Evolutionary conservation across 2,329 filamentous ascomycete genomes (phyloP).

Genomic region (Cladobotryum mycophilum): DNA sequence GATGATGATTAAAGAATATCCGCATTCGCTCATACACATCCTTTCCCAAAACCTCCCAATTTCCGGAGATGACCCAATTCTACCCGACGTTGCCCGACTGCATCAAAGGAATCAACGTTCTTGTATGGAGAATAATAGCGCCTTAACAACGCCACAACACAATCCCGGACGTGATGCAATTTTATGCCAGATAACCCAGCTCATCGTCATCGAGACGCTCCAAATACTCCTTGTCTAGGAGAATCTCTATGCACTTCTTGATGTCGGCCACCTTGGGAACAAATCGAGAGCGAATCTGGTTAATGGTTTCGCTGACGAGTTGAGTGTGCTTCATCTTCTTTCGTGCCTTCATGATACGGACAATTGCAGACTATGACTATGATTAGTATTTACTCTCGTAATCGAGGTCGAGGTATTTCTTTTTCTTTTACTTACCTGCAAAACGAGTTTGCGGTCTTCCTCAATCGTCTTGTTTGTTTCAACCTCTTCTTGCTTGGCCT

Average conservation of each 20-base stretch:
- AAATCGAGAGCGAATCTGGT: constrained; percentile 89
- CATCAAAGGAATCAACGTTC: not conserved
- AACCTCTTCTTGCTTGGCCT: constrained; percentile 91
- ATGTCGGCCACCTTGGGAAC: constrained; percentile 90
- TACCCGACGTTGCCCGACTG: constrained; percentile 6
- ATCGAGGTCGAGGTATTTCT: not conserved
- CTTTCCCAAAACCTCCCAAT: constrained; percentile 1
- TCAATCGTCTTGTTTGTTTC: constrained; percentile 99
- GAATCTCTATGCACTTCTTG: constrained; percentile 98
- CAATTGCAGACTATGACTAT: constrained; percentile 77
- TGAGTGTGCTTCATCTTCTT: constrained; percentile 98
- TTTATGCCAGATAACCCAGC: constrained; percentile 84
- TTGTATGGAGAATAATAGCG: not conserved
- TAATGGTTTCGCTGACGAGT: constrained; percentile 90
- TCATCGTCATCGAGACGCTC: constrained; percentile 93
- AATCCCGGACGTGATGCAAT: not conserved
- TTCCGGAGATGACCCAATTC: constrained; percentile 5
- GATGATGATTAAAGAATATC: not conserved
- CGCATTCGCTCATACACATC: constrained; percentile 4
- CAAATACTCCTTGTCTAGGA: constrained; percentile 97
- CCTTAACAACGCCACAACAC: not conserved
- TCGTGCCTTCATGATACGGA: constrained; percentile 98
- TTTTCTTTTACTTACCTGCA: constrained; percentile 67
- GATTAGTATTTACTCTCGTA: constrained; percentile 19
- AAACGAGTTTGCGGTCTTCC: constrained; percentile 90